Base-by-base conservation (phyloP, 768 basidiomycete genomes). In the Rhodotorula babjevae region DNA sequence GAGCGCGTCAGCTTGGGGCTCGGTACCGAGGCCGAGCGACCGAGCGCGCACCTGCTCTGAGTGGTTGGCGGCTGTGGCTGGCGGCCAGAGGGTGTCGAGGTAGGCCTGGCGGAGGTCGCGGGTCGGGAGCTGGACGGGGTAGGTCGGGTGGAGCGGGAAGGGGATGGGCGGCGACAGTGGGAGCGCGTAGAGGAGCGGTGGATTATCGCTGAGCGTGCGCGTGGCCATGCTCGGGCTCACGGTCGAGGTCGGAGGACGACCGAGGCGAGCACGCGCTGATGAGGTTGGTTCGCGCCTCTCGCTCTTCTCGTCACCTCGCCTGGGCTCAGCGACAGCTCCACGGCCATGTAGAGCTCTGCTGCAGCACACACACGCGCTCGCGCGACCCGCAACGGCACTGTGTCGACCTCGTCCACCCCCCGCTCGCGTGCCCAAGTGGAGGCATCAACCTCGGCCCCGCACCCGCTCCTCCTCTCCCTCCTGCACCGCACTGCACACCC, bases 21-120 rank as follows among this genome's bases (percentile, higher is more conserved):
- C 3, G 9, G 47, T 2, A 15, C 29, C 27, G 2, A 6, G 36
- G 16, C 2, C 2, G 0, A 33, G 21, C 1, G 44, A 25, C 12
- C 33, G 12, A 0, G 6, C 4, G 19, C 66, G 18, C 33, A 65
- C 63, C 44, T 61, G 53, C 10, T 63, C 66, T 15, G 61, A 21
- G 36, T 55, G 57, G 15, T 21, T 61, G 4, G 36, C 27, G 29
- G 15, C 29, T 11, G 16, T 9, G 3, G 46, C 49, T 10, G 36
- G 40, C 10, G 67, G 65, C 71, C 71, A 75, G 15, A 75, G 55
- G 1, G 70, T 56, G 47, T 61, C 67, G 36, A 36, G 15, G 64
- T 75, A 75, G 14, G 74, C 74, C 9, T 42, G 11, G 0, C 40
- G 18, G 55, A 75, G 74, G 61, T 71, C 69, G 47, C 59, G 52